These are phyloP conservation scores for Diplodia seriata DNA, from an alignment of 2,329 filamentous ascomycete species.

Conservation along the genomic window DNA sequence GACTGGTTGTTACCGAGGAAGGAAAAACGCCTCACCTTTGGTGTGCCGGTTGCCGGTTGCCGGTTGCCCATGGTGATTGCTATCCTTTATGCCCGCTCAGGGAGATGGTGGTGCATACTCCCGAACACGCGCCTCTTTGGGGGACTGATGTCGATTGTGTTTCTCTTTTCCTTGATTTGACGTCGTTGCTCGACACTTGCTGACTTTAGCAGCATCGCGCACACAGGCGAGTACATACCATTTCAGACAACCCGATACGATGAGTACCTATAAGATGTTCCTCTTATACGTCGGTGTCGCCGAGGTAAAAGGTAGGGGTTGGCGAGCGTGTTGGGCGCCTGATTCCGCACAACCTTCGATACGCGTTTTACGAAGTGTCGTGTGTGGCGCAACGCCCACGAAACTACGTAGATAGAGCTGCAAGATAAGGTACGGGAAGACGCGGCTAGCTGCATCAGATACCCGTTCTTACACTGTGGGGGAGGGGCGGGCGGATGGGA, in stretches of 20 bases:
- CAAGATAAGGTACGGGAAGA: not conserved
- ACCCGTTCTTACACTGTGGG: not conserved
- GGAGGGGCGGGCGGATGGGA: not conserved
- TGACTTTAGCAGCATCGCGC: not conserved
- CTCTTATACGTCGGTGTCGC: not conserved
- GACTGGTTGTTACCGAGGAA: too few species aligned
- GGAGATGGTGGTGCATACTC: too few species aligned
- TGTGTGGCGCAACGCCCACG: not conserved
- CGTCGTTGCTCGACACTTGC: not conserved
- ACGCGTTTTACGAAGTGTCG: not conserved
- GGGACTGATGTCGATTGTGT: too few species aligned
- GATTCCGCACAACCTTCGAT: not conserved
- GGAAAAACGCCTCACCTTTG: too few species aligned
- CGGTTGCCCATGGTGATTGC: too few species aligned
- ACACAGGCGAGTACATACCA: not conserved
- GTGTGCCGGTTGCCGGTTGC: too few species aligned
- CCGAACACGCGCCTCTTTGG: too few species aligned
- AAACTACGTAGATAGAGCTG: not conserved
- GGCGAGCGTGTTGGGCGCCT: not conserved
- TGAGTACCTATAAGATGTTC: not conserved
- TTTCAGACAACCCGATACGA: not conserved
- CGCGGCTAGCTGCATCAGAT: not conserved
- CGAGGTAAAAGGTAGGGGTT: not conserved
- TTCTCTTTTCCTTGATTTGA: not conserved
- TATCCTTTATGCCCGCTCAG: too few species aligned